Conservation (phyloP, 495 filamentous ascomycete species). For the Haplographium delicatum region DNA sequence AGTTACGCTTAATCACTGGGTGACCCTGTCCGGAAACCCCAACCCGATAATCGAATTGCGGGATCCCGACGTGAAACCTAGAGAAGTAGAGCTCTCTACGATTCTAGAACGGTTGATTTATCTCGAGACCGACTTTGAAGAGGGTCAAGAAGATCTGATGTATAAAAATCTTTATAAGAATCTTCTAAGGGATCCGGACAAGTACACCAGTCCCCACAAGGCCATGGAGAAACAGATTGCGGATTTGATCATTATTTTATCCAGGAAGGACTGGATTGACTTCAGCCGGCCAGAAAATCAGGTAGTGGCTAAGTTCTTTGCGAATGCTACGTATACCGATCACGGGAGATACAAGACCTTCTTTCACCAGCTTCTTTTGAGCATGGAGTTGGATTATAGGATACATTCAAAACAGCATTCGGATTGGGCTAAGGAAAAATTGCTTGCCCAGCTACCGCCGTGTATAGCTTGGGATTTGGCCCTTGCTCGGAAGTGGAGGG, state of each 20-base stretch:
- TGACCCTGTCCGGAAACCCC: conserved; percentile 41
- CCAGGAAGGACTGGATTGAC: conserved; percentile 60
- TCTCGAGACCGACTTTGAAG: conserved; percentile 51
- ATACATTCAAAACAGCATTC: conserved; percentile 50
- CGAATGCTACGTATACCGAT: conserved; percentile 35
- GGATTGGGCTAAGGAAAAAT: conserved; percentile 48
- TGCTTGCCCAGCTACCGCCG: conserved; percentile 54
- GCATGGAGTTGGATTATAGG: conserved; percentile 60
- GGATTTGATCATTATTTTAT: conserved; percentile 60
- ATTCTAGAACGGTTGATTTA: conserved; percentile 52
- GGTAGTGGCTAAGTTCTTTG: conserved; percentile 58
- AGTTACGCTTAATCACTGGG: conserved; percentile 56
- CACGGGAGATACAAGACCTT: conserved; percentile 48
- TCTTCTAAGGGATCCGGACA: conserved; percentile 48
- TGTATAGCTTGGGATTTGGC: conserved; percentile 65
- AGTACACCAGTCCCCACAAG: conserved; percentile 42
- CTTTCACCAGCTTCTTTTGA: conserved; percentile 68
- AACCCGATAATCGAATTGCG: conserved; percentile 43
- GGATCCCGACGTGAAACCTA: conserved; percentile 43
- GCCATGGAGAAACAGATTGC: conserved; percentile 61
- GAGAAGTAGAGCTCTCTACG: conserved; percentile 44
- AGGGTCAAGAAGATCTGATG: conserved; percentile 48
- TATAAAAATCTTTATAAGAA: conserved; percentile 48
- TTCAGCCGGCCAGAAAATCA: conserved; percentile 60
- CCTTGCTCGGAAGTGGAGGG: conserved; percentile 61